phyloP scores from a whole-genome alignment of 257 asterid genomes.

The Scutellaria barbata region DNA sequence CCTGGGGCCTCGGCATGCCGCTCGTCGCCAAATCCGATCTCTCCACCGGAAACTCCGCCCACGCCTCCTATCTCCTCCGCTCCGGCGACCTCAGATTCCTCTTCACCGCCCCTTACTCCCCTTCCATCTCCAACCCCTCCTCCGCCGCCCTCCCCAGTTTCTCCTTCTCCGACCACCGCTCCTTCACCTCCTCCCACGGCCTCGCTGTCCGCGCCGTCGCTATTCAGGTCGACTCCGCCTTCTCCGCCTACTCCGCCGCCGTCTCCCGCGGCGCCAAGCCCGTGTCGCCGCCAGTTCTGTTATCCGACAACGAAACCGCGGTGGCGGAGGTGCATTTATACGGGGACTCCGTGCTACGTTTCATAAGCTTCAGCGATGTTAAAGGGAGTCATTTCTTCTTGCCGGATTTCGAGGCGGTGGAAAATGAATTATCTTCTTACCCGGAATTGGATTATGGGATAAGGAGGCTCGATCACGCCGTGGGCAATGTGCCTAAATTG shows the following conservation, averaged over 20 bases:
- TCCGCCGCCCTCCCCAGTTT: constrained; percentile 73
- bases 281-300: constrained; percentile 48
- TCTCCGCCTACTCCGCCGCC: constrained; percentile 56
- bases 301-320: constrained; percentile 45
- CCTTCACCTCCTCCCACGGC: constrained; percentile 70
- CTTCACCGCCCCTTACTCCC: constrained; percentile 88
- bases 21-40: constrained; percentile 80
- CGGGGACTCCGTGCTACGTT: constrained; percentile 77
- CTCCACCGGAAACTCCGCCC: constrained; percentile 86
- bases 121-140: constrained; percentile 48
- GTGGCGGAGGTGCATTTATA: constrained; percentile 76
- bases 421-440: constrained; percentile 36
- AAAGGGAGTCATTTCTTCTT: constrained; percentile 34
- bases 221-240: constrained; percentile 62
- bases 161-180: constrained; percentile 46
- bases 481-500: constrained; percentile 76
- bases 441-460: constrained; percentile 76
- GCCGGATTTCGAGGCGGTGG: constrained; percentile 70
- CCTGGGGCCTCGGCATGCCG: constrained; percentile 92
- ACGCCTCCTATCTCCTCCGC: constrained; percentile 87
- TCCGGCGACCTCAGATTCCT: constrained; percentile 68
- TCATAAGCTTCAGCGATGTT: constrained; percentile 47
- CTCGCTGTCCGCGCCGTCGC: constrained; percentile 86
- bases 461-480: constrained; percentile 81
- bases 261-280: constrained; percentile 76